phyloP scores from a whole-genome alignment of 352 stramenopile species.

The Vaucheria bursata region DNA sequence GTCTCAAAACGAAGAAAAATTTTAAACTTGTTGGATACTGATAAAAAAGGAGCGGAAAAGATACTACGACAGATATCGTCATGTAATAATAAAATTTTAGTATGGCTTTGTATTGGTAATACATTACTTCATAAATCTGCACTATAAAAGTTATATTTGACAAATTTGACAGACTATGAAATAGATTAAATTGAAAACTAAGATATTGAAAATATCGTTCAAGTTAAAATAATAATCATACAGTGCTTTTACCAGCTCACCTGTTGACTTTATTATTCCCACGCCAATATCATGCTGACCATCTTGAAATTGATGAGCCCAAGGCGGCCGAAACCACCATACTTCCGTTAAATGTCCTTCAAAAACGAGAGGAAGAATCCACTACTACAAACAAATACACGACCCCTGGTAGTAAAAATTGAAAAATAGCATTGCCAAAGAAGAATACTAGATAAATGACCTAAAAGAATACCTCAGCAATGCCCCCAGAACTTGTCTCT shows the following conservation, averaged over 20 bases:
- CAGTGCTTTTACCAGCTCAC: slow-evolving; percentile 11
- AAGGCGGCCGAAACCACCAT: slow-evolving; percentile 69
- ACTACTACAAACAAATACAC: not conserved
- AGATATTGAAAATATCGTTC: too few species aligned
- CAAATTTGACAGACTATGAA: too few species aligned
- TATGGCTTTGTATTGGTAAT: too few species aligned
- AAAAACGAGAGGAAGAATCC: slow-evolving; percentile 36
- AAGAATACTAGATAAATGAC: not conserved
- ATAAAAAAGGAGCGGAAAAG: too few species aligned
- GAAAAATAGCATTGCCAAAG: not conserved
- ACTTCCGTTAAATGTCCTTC: slow-evolving; percentile 65
- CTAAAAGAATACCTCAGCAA: slow-evolving; percentile 57
- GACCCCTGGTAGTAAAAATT: not conserved
- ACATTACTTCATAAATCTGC: too few species aligned
- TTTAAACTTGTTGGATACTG: too few species aligned
- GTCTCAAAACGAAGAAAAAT: too few species aligned
- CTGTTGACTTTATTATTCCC: not conserved
- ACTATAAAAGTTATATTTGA: too few species aligned
- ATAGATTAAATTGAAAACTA: too few species aligned
- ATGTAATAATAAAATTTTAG: too few species aligned
- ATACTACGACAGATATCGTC: too few species aligned
- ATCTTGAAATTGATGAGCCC: slow-evolving; percentile 59
- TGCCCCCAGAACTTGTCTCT: slow-evolving; percentile 59
- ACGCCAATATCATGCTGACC: slow-evolving; percentile 5
- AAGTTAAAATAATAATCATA: not conserved